These are phyloP conservation scores for Peniophora sp. DNA, from an alignment of 1,284 basidiomycete genomes.

Conservation along the genomic window DNA sequence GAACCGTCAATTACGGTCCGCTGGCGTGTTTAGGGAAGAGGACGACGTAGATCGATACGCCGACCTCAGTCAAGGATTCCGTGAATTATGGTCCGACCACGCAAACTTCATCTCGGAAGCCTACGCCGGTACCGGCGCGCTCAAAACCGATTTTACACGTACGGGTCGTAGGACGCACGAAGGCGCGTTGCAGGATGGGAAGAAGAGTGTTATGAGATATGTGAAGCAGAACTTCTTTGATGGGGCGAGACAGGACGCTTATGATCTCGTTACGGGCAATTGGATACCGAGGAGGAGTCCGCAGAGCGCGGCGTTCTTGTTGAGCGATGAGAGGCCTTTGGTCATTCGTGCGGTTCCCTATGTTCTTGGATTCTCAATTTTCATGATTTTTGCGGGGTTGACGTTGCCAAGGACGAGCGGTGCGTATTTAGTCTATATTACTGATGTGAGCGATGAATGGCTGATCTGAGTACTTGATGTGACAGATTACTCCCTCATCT, in stretches of 20 bases:
- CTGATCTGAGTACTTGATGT: slow-evolving; percentile 27
- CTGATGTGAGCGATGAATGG: slow-evolving; percentile 38
- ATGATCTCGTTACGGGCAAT: slow-evolving; percentile 88
- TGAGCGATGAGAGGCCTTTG: slow-evolving; percentile 75
- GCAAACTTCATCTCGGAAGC: slow-evolving; percentile 88
- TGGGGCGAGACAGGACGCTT: slow-evolving; percentile 90
- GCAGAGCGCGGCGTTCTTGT: slow-evolving; percentile 53
- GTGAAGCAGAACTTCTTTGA: slow-evolving; percentile 98
- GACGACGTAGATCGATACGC: slow-evolving; percentile 76
- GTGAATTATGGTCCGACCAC: slow-evolving; percentile 97
- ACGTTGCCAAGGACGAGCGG: slow-evolving; percentile 80
- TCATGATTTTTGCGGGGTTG: slow-evolving; percentile 82
- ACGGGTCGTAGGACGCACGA: slow-evolving; percentile 84
- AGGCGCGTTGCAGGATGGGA: slow-evolving; percentile 80
- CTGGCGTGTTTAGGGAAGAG: slow-evolving; percentile 63
- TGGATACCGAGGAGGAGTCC: slow-evolving; percentile 79
- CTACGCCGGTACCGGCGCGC: slow-evolving; percentile 91
- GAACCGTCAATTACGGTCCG: slow-evolving; percentile 68
- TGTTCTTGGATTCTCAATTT: slow-evolving; percentile 71
- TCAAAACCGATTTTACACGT: slow-evolving; percentile 96
- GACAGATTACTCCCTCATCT: slow-evolving; percentile 70
- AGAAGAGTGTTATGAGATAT: slow-evolving; percentile 85
- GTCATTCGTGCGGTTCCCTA: slow-evolving; percentile 85
- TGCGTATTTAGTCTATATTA: slow-evolving; percentile 32
- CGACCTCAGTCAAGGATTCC: slow-evolving; percentile 75